These are phyloP conservation scores for Apiospora malaysiana DNA, from an alignment of 2,329 filamentous ascomycete species.

Conservation along the genomic window DNA sequence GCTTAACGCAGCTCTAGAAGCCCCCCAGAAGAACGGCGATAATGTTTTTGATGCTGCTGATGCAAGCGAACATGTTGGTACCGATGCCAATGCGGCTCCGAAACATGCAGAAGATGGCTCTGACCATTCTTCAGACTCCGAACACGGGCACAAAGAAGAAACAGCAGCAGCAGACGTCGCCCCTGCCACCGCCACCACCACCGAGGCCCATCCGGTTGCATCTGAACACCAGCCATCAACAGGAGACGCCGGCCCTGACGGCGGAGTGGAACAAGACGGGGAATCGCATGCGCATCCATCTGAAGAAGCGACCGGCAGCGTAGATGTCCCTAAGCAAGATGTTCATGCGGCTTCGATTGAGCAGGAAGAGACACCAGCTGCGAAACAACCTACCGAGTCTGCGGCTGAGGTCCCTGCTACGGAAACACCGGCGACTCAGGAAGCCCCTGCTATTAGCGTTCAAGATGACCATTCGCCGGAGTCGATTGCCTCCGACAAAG, in stretches of 20 bases:
- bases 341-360: neutral
- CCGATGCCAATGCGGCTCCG: neutral
- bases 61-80: constrained; percentile 5
- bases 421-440: neutral
- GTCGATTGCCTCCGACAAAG: neutral
- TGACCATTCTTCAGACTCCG: constrained; percentile 2
- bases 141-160: constrained; percentile 6
- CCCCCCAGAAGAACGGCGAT: neutral
- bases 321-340: neutral
- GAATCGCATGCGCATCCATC: constrained; percentile 27
- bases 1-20: neutral
- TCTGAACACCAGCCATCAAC: constrained; percentile 25
- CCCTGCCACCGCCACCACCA: neutral
- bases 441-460: neutral
- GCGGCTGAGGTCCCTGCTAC: neutral
- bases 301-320: constrained; percentile 20
- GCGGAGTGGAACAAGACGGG: constrained; percentile 28
- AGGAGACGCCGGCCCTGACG: constrained; percentile 21
- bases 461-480: neutral
- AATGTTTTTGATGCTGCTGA: neutral
- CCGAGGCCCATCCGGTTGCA: constrained; percentile 28
- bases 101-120: constrained; percentile 11
- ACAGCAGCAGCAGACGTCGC: constrained; percentile 9
- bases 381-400: neutral
- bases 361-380: neutral